These are phyloP conservation scores for Carex parvula DNA, from an alignment of 176 grass and related monocot genomes.

Conservation along the genomic window DNA sequence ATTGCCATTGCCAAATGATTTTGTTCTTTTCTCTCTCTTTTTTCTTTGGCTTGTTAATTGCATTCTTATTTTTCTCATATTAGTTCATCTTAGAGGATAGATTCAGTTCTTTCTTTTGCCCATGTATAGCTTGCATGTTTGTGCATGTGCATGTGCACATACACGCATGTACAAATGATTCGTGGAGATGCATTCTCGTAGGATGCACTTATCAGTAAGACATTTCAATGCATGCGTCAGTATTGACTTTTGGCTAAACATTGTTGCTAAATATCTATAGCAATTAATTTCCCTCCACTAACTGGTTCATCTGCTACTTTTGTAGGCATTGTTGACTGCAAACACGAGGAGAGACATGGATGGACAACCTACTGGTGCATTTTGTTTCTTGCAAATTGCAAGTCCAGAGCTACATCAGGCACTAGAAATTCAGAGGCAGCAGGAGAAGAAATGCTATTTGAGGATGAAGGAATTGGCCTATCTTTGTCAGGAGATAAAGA, in stretches of 20 bases:
- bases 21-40: not conserved
- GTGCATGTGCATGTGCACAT: not conserved
- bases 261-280: not conserved
- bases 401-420: constrained; percentile 91
- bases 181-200: not conserved
- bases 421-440: constrained; percentile 84
- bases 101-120: not conserved
- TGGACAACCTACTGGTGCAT: constrained; percentile 68
- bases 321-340: constrained; percentile 66
- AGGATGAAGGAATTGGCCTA: constrained; percentile 97
- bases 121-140: not conserved
- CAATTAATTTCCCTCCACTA: not conserved
- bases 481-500: constrained; percentile 98
- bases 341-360: constrained; percentile 79
- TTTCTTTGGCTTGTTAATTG: not conserved
- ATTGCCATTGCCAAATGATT: not conserved
- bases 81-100: constrained; percentile 2
- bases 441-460: constrained; percentile 89
- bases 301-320: not conserved
- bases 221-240: not conserved
- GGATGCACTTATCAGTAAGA: not conserved
- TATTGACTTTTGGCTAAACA: not conserved
- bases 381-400: constrained; percentile 95
- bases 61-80: not conserved
- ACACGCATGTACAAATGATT: not conserved